phyloP scores from a whole-genome alignment of 2,329 filamentous ascomycete species.

The Hawksworthiomyces lignivorus region DNA sequence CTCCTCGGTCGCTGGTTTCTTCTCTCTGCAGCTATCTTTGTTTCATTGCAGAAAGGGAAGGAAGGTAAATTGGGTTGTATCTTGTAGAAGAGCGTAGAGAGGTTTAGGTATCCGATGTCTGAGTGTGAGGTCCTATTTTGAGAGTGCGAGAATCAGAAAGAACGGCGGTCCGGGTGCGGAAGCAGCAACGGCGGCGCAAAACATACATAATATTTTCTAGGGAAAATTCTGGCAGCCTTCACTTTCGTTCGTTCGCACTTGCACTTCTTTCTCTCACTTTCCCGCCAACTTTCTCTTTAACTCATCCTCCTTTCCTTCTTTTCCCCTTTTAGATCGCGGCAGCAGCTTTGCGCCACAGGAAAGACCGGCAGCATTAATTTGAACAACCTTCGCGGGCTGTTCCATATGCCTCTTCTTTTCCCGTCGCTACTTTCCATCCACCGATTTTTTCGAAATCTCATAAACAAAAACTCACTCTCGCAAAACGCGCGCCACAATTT shows the following conservation, averaged over 20 bases:
- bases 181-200: conserved; percentile 3
- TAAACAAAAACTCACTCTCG: background rate
- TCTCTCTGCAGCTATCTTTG: background rate
- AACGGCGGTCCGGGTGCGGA: conserved; percentile 9
- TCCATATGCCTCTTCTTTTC: background rate
- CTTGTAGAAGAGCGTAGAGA: too few relatives aligned
- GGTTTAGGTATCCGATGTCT: background rate
- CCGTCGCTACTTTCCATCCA: conserved; percentile 3
- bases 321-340: conserved; percentile 1
- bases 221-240: conserved; percentile 1
- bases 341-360: conserved; percentile 1
- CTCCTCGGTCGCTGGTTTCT: background rate
- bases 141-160: too few relatives aligned
- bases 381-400: conserved; percentile 3
- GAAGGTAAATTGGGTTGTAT: too few relatives aligned
- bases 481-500: too few relatives aligned
- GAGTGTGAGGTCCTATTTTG: too few relatives aligned
- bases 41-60: background rate
- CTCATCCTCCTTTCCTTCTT: background rate
- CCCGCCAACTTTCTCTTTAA: background rate
- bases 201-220: too few relatives aligned
- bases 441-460: too few relatives aligned
- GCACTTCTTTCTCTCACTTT: conserved; percentile 1
- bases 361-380: conserved; percentile 4
- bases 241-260: conserved; percentile 4